Percentiles rank a stretch among this genome's conserved stretches.
These are phyloP conservation scores for Coemansia sp. DNA, from an alignment of 192 early-diverging fungal species.

Conservation along the genomic window DNA sequence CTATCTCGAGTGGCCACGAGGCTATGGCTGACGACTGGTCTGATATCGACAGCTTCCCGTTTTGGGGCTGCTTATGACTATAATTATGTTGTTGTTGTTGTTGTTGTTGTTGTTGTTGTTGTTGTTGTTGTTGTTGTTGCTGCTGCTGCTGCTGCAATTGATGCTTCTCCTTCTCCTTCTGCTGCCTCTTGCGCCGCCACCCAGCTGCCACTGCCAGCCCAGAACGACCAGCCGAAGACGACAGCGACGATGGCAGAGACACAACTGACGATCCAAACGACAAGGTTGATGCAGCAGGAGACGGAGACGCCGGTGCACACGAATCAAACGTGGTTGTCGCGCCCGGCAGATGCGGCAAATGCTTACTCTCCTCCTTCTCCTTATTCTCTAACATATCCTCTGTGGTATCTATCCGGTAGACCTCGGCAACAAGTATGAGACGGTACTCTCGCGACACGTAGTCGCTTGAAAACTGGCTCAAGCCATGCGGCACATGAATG, in stretches of 20 bases:
- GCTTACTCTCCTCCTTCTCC: constrained; percentile 11
- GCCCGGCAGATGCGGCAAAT: constrained; percentile 3
- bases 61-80: background rate
- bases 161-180: background rate
- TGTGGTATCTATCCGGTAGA: constrained; percentile 28
- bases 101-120: background rate
- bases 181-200: background rate
- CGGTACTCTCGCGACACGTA: constrained; percentile 54
- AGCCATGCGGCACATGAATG: constrained; percentile 32
- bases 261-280: constrained; percentile 10
- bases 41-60: constrained; percentile 13
- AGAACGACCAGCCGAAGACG: constrained; percentile 7
- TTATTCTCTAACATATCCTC: background rate
- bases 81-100: background rate
- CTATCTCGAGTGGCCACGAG: constrained; percentile 42
- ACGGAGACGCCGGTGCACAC: background rate
- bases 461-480: constrained; percentile 54
- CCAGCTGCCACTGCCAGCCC: background rate
- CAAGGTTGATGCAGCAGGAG: background rate
- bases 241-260: background rate
- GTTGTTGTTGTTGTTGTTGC: background rate
- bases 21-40: constrained; percentile 53
- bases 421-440: constrained; percentile 46
- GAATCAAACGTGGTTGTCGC: background rate
- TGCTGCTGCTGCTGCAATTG: background rate